Base-by-base conservation (phyloP, 768 basidiomycete genomes). In the Gymnopilus dilepis region DNA sequence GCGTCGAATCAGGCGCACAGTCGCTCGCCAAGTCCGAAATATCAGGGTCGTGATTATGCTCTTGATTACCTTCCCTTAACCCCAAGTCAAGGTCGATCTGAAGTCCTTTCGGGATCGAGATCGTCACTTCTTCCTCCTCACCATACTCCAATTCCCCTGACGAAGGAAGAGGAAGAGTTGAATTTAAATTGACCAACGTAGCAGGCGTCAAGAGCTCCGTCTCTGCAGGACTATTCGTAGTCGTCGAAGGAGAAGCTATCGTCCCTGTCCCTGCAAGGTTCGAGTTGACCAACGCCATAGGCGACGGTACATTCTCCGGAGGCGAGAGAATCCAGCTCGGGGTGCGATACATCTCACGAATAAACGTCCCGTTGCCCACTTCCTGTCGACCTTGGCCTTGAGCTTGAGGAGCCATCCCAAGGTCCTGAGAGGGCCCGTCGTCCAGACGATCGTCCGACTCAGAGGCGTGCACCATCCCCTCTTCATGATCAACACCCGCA, bases 321-420 rank as follows among this genome's bases (percentile, higher is more conserved):
- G 68, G 70, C 34, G 67, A 69, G 28, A 72, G 52, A 34, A 72
- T 68, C 71, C 71, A 72, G 53, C 69, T 68, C 1, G 71, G 71
- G 5, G 68, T 62, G 26, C 64, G 63, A 37, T 67, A 71, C 71
- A 72, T 72, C 34, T 71, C 71, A 17, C 70, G 65, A 13, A 72
- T 66, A 38, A 72, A 72, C 2, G 68, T 69, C 3, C 59, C 66
- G 19, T 65, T 68, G 6, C 69, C 67, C 19, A 64, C 67, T 21
- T 70, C 64, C 24, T 59, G 56, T 37, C 56, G 34, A 17, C 28
- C 37, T 15, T 40, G 62, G 41, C 38, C 22, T n/a, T 31, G n/a
- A 22, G 21, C 6, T 19, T 40, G 47, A 11, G 19, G 7, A 9
- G 26, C 47, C 17, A 17, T 50, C 22, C 19, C 45, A 24, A 13